Percentiles rank a stretch among this genome's conserved stretches.
These are phyloP conservation scores for Claviceps purpurea DNA, from an alignment of 2,329 filamentous ascomycete species.

Conservation along the genomic window DNA sequence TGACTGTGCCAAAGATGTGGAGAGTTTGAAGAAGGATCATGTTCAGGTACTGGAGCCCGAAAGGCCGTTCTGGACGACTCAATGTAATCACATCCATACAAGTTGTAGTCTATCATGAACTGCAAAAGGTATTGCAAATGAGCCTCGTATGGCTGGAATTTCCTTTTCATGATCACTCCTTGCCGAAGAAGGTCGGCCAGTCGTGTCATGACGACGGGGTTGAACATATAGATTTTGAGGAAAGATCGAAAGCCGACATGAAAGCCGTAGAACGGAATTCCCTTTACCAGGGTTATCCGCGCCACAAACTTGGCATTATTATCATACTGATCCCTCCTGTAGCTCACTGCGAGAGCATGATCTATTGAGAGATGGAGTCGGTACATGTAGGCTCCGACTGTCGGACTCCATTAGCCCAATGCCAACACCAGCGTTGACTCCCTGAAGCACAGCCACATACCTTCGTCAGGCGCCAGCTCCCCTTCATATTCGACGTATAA, in stretches of 20 bases:
- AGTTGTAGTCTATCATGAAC: slow-evolving; percentile 97
- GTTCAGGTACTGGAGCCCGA: slow-evolving; percentile 59
- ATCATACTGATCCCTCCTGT: slow-evolving; percentile 59
- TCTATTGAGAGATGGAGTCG: slow-evolving; percentile 79
- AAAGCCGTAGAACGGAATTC: slow-evolving; percentile 90
- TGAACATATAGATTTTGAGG: slow-evolving; percentile 89
- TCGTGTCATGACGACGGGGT: slow-evolving; percentile 74
- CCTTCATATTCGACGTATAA: slow-evolving; percentile 81
- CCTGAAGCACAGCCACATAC: slow-evolving; percentile 32
- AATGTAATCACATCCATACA: slow-evolving; percentile 87
- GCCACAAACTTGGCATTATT: slow-evolving; percentile 64
- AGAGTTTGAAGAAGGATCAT: slow-evolving; percentile 44
- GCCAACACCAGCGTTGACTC: not conserved
- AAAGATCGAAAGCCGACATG: slow-evolving; percentile 84
- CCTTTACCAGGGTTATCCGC: slow-evolving; percentile 83
- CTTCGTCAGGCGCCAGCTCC: slow-evolving; percentile 49
- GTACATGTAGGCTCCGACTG: slow-evolving; percentile 64
- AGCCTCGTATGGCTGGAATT: slow-evolving; percentile 85
- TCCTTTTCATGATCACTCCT: slow-evolving; percentile 70
- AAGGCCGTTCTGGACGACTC: slow-evolving; percentile 59
- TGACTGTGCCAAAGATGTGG: slow-evolving; percentile 68
- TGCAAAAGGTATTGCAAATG: slow-evolving; percentile 87
- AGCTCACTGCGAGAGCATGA: slow-evolving; percentile 75
- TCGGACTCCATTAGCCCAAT: slow-evolving; percentile 6
- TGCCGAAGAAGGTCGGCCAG: slow-evolving; percentile 78